Base-by-base conservation (phyloP, 2,329 filamentous ascomycete species). In the Colletotrichum tropicicola region DNA sequence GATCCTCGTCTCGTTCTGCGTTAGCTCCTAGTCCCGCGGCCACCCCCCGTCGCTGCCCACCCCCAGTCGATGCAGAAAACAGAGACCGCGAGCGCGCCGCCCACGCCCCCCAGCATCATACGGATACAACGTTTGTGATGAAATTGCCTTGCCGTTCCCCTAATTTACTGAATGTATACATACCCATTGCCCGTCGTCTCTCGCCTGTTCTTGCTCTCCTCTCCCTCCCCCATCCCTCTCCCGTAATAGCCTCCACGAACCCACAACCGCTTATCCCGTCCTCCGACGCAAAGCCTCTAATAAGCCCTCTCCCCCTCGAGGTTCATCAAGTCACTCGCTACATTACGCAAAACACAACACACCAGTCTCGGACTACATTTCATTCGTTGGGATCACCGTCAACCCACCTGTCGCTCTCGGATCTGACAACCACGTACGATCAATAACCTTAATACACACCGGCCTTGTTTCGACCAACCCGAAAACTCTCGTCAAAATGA, bases 401-500 rank as follows among this genome's bases (percentile, higher is more conserved):
- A 48, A 3, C 41, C 23, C 41, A 45, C 15, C 28, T 47, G 39
- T 47, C 53, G 41, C 23, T 56, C 45, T 28, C 27, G 25, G 25
- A 48, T 32, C 27, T 19, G 19, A 17, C 9, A 43, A n/a, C 39
- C 19, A 28, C 45, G 25, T 30, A 56, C 53, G 53, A 64, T 41
- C 44, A 39, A 32, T 19, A 27, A 25, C 27, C 32, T 41, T 58
- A 48, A 48, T 58, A 28, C 21, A 21, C 44, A 25, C n/a, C n/a
- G n/a, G n/a, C 10, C 21, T 27, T 45, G 10, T 59, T 39, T 39
- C 60, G 21, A 54, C 8, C 43, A 25, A 19, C 27, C 23, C 25
- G 13, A 17, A 30, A 47, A 35, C 13, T n/a, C 23, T n/a, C 23
- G 45, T 49, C 73, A 80, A 68, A 27, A 85, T 85, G 83, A 83